These are phyloP conservation scores for Sicyos baderoa DNA, from an alignment of 306 rosid species.

Conservation along the genomic window DNA sequence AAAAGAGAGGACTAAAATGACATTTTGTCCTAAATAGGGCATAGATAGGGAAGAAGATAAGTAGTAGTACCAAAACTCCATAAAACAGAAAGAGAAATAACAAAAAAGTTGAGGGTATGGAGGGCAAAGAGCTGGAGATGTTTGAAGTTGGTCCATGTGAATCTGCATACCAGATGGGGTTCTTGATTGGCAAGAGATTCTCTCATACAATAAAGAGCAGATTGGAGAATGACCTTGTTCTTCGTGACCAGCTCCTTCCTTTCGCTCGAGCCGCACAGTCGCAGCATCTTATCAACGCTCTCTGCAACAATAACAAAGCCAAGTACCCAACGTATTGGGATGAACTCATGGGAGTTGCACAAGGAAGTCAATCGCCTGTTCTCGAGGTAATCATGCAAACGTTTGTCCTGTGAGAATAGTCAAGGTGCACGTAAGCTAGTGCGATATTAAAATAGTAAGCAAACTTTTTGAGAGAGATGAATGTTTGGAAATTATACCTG, in stretches of 20 bases:
- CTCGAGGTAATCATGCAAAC: constrained; percentile 40
- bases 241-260: constrained; percentile 56
- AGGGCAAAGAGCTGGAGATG: constrained; percentile 9
- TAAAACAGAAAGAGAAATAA: neutral
- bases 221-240: constrained; percentile 44
- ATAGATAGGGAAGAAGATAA: constrained; percentile 10
- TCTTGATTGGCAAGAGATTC: constrained; percentile 56
- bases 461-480: too few species aligned
- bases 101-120: neutral
- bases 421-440: too few species aligned
- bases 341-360: constrained; percentile 56
- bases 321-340: constrained; percentile 66
- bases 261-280: constrained; percentile 47
- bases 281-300: constrained; percentile 43
- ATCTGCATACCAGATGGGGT: constrained; percentile 41
- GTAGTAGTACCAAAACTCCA: neutral
- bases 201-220: constrained; percentile 43
- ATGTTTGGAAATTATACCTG: neutral
- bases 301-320: constrained; percentile 33
- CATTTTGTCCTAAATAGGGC: neutral
- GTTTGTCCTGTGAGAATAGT: too few species aligned
- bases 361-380: constrained; percentile 59
- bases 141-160: constrained; percentile 31
- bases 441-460: too few species aligned
- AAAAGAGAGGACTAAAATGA: neutral